Evolutionary conservation across 2,329 filamentous ascomycete species (phyloP).

Genomic region (Bipolaris zeicola): DNA sequence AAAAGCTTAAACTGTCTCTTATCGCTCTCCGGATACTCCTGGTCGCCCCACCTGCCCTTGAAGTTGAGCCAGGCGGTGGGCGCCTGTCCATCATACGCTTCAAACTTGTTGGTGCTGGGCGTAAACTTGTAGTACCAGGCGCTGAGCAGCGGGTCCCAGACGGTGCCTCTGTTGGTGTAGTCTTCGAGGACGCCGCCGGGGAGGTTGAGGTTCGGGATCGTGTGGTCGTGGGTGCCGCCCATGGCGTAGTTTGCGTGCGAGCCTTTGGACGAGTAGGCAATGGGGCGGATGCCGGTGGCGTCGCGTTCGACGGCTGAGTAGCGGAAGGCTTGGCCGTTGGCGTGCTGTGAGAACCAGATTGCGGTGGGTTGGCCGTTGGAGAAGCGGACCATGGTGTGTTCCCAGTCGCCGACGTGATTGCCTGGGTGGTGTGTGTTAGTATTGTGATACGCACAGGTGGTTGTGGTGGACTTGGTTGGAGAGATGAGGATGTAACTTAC

Average conservation of each 20-base stretch:
- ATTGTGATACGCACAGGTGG: background rate
- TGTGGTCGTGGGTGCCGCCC: slow-evolving; percentile 65
- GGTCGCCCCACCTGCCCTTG: slow-evolving; percentile 66
- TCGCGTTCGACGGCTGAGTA: slow-evolving; percentile 58
- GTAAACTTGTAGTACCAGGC: slow-evolving; percentile 64
- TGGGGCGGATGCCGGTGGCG: slow-evolving; percentile 58
- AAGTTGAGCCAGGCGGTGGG: slow-evolving; percentile 64
- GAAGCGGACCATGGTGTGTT: slow-evolving; percentile 72
- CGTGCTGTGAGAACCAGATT: slow-evolving; percentile 69
- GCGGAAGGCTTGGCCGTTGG: slow-evolving; percentile 66
- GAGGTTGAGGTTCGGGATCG: slow-evolving; percentile 65
- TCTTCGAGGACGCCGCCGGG: slow-evolving; percentile 58
- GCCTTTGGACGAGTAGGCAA: slow-evolving; percentile 65
- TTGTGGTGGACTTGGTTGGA: background rate
- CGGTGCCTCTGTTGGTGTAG: slow-evolving; percentile 59
- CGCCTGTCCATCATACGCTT: slow-evolving; percentile 53
- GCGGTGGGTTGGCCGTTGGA: slow-evolving; percentile 58
- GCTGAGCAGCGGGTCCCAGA: slow-evolving; percentile 65
- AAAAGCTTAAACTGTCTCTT: slow-evolving; percentile 56
- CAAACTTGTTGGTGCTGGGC: slow-evolving; percentile 50
- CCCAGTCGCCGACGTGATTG: slow-evolving; percentile 70
- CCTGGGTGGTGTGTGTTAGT: slow-evolving; percentile 28
- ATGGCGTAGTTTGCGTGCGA: slow-evolving; percentile 70
- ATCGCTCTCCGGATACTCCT: slow-evolving; percentile 60
- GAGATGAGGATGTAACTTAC: slow-evolving; percentile 21